These are phyloP conservation scores for Mixia osmundae DNA, from an alignment of 1,284 basidiomycete genomes.

Conservation along the genomic window DNA sequence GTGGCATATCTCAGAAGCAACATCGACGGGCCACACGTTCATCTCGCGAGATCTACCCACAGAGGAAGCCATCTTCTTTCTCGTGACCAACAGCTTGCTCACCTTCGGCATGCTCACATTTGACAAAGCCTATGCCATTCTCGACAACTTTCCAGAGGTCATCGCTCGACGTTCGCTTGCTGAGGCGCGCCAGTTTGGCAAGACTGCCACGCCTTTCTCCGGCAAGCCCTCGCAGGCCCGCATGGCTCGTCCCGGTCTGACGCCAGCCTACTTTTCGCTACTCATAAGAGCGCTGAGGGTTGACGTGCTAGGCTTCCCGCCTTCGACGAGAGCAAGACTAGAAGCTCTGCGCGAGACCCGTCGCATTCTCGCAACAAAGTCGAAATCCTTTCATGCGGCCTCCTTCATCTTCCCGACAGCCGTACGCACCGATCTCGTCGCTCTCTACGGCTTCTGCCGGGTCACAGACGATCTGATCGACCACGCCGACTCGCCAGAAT, in stretches of 20 bases:
- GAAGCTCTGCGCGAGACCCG: conserved; percentile 9
- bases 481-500: conserved; percentile 10
- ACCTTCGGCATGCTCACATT: conserved; percentile 16
- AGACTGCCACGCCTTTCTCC: conserved; percentile 9
- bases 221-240: conserved; percentile 6
- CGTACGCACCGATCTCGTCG: conserved; percentile 11
- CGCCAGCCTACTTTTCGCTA: background rate
- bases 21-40: conserved; percentile 14
- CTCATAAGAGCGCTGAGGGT: conserved; percentile 3
- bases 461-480: conserved; percentile 21
- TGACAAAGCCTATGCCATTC: conserved; percentile 3
- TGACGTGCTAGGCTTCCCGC: conserved; percentile 1
- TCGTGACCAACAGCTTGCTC: conserved; percentile 18
- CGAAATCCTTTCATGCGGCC: conserved; percentile 15
- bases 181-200: conserved; percentile 2
- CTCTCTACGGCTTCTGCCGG: conserved; percentile 15
- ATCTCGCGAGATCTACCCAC: background rate
- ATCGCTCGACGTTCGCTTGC: background rate
- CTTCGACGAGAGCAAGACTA: conserved; percentile 7
- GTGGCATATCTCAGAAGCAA: conserved; percentile 18
- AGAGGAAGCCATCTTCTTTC: conserved; percentile 19
- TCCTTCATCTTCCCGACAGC: conserved; percentile 14
- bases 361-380: conserved; percentile 11
- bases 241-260: background rate
- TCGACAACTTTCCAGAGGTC: conserved; percentile 2